Evolutionary conservation across 495 filamentous ascomycete genomes (phyloP).

Genomic region (Chaetomium fimeti): DNA sequence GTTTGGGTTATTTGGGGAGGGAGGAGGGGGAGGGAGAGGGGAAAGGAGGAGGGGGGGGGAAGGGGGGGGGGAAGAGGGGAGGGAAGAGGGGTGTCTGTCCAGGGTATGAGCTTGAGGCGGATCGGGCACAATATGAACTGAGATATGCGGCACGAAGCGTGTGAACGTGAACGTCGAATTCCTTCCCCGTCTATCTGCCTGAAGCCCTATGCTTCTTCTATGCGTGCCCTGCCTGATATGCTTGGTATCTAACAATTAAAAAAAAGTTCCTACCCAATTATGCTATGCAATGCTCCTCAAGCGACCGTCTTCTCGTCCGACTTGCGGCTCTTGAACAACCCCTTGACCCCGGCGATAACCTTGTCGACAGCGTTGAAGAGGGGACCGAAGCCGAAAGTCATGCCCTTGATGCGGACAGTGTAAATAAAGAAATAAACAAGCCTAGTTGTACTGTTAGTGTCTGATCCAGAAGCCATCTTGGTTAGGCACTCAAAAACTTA

Average conservation of each 20-base stretch:
- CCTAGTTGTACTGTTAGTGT: slow-evolving; percentile 14
- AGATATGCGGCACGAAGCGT: not conserved
- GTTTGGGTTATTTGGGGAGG: not conserved
- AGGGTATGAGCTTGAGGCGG: no score
- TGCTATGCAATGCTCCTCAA: not conserved
- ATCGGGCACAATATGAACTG: no score
- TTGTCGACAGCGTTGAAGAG: slow-evolving; percentile 17
- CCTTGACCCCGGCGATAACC: slow-evolving; percentile 21
- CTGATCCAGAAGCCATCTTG: not conserved
- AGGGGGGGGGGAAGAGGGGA: no score
- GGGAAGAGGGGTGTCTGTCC: no score
- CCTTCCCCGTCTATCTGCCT: not conserved
- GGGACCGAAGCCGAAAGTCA: slow-evolving; percentile 66
- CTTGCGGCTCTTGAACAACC: slow-evolving; percentile 17
- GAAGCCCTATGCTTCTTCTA: not conserved
- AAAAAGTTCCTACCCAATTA: not conserved
- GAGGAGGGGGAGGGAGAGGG: not conserved
- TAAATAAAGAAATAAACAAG: slow-evolving; percentile 87
- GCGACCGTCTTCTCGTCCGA: slow-evolving; percentile 1
- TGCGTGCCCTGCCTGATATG: not conserved
- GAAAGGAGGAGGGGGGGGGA: not conserved
- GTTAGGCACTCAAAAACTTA: slow-evolving; percentile 24
- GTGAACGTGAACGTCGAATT: not conserved
- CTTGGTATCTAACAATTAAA: not conserved
- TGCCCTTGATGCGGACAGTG: slow-evolving; percentile 67